Evolutionary conservation across 106 monocot species (phyloP), one percentile per base, ranked within the genome.

Genomic region (Cymbidium sinense): DNA sequence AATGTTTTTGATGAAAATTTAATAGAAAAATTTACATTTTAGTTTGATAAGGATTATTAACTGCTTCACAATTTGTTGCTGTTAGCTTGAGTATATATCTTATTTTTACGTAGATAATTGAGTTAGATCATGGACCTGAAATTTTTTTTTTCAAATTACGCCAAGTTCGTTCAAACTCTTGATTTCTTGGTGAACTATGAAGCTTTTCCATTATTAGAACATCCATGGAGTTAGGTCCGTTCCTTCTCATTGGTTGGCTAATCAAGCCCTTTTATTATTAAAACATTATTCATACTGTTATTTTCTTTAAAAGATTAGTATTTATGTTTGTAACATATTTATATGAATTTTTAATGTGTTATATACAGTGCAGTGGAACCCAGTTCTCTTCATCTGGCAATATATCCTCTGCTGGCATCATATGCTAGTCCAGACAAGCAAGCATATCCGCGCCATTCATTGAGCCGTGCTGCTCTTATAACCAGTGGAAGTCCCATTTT

Each of bases 401-500:
- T 94, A 78, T 98, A 98, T 77, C 94, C 98, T 1, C 79, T 92
- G 5, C 77, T 98, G 50, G 78, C 84, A 47, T 98, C 98, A 69
- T 98, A 90, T 84, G 74, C 89, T 64, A 90, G 88, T 43, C 94
- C 94, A 51, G 90, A 98, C 77, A 87, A 90, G 75, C 90, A 98
- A 80, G 90, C 94, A 62, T 98, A 82, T 77, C 98, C 98, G 3
- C 88, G 98, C 6, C 94, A 94, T 54, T 94, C 94, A 0, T 75
- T 98, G 44, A 89, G 92, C 44, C 89, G 92, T 77, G 98, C 98
- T 51, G 98, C 98, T 79, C 85, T 98, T 21, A 81, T 90, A 41
- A 98, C 92, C 62, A 98, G 98, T 64, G 92, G 86, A 74, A 92
- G 91, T 73, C 98, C 98, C 1, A 98, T 94, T 47, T 98, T 94